Percentiles rank a stretch among this genome's conserved stretches.
These are phyloP conservation scores for Xerophyta viscosa DNA, from an alignment of 106 monocot species.

Conservation along the genomic window DNA sequence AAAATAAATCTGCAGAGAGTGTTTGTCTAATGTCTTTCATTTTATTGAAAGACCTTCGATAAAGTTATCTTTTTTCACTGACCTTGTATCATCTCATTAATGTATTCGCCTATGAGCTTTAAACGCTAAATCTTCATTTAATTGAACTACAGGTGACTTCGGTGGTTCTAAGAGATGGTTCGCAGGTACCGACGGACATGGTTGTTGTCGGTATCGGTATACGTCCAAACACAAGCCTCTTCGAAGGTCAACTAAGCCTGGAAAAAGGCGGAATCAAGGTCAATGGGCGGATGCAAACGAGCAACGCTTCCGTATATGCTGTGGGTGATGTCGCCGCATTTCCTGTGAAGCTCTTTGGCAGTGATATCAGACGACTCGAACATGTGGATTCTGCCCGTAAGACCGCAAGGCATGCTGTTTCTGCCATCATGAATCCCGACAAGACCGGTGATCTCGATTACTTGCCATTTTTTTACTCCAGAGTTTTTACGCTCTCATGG, in stretches of 20 bases:
- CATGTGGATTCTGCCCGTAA: constrained; percentile 92
- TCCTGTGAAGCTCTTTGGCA: constrained; percentile 79
- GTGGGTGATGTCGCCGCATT: constrained; percentile 94
- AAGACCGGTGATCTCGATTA: constrained; percentile 64
- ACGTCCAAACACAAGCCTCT: constrained; percentile 71
- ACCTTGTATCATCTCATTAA: too few relatives aligned
- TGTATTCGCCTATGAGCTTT: too few relatives aligned
- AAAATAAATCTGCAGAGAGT: too few relatives aligned
- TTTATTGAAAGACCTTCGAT: too few relatives aligned
- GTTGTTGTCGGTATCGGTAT: constrained; percentile 94
- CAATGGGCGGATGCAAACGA: constrained; percentile 81
- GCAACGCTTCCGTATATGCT: constrained; percentile 73
- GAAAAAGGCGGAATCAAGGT: constrained; percentile 97
- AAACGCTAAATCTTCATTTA: not conserved
- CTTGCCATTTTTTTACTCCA: constrained; percentile 93
- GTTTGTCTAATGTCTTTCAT: too few relatives aligned
- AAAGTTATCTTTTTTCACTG: too few relatives aligned
- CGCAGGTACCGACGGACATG: constrained; percentile 64
- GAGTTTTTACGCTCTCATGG: constrained; percentile 90
- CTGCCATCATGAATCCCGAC: constrained; percentile 49
- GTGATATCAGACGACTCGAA: constrained; percentile 70
- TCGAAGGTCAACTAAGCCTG: constrained; percentile 64
- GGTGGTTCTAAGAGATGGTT: constrained; percentile 80
- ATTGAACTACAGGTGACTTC: constrained; percentile 46
- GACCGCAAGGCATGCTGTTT: constrained; percentile 78